Base-by-base conservation (phyloP, 140 eudicot genomes). In the Ambrosia hybrid region DNA sequence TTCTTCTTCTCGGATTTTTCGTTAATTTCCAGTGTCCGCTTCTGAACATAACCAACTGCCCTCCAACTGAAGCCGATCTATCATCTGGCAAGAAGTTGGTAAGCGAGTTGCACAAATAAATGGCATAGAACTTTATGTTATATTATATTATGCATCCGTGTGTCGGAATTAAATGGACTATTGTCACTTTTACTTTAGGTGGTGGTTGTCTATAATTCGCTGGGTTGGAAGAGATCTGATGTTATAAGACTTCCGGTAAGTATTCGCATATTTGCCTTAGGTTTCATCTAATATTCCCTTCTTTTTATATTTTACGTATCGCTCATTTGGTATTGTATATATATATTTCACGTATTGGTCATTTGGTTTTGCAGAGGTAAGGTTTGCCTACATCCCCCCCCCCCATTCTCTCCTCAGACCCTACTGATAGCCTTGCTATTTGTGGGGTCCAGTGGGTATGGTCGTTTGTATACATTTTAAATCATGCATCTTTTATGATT, bases 211-310 rank as follows among this genome's bases (percentile, higher is more conserved):
- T 94, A 94, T 81, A 94, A 94, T 67, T 79, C 99, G 65, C 78
- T 90, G 16, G 99, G 97, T 73, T 94, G 99, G 96, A 84, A 86
- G 76, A 94, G 96, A 84, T 80, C 79, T 34, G 89, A 84, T 76
- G 81, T 90, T 65, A 80, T 94, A 58, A 75, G 82, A 70, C 80
- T 94, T 76, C 97, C 99, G 51, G 99, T 94, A 70, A 90, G 97
- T 82, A 77, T 67, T 21, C 26, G 26, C 26, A 21, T 21, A 21
- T 21, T 21, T 70, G 53, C 37, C 56, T 59, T 65, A 33, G 39
- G 68, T 65, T 79, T n/a, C 59, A 61, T 62, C 63, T 51, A 21
- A 12, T 57, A 4, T 37, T 37, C 12, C 9, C 37, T 45, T 78
- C 4, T 30, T 43, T 21, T 21, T 21, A 21, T 21, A 21, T 21